Percentiles rank a stretch among this genome's conserved stretches.
phyloP scores from a whole-genome alignment of 345 rosid species.

The Linum trigynum region DNA sequence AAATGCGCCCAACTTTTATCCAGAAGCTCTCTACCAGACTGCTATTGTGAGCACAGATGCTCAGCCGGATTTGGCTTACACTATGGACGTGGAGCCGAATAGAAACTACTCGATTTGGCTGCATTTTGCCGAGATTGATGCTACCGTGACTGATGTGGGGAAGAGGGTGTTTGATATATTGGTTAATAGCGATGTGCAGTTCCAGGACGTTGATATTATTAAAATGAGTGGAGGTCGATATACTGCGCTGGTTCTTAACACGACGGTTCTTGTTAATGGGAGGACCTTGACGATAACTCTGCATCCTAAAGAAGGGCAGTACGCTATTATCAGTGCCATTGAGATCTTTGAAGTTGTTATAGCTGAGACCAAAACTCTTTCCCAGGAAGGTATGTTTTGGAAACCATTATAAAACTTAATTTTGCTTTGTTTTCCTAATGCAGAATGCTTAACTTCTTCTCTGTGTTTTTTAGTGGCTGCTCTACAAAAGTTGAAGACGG shows the following conservation, averaged over 20 bases:
- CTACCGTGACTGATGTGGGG: conserved; percentile 45
- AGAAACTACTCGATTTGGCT: conserved; percentile 86
- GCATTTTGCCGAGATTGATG: conserved; percentile 93
- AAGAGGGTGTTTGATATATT: conserved; percentile 75
- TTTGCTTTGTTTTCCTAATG: not conserved
- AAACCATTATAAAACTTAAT: too few relatives aligned
- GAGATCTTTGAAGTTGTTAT: conserved; percentile 76
- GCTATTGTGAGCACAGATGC: conserved; percentile 60
- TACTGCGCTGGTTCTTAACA: conserved; percentile 72
- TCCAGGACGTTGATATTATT: conserved; percentile 52
- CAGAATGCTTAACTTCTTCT: too few relatives aligned
- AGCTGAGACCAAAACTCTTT: conserved; percentile 59
- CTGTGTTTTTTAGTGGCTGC: conserved; percentile 50
- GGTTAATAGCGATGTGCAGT: conserved; percentile 52
- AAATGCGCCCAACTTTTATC: conserved; percentile 73
- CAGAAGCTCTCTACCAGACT: conserved; percentile 74
- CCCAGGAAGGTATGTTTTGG: conserved; percentile 59
- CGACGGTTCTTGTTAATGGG: conserved; percentile 67
- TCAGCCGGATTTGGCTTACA: conserved; percentile 58
- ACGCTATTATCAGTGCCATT: conserved; percentile 75
- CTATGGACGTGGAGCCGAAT: conserved; percentile 84
- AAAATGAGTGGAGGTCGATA: conserved; percentile 57
- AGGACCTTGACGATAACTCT: conserved; percentile 63
- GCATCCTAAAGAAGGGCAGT: conserved; percentile 53
- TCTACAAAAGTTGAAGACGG: conserved; percentile 55